These are phyloP conservation scores for Pichia sp. DNA, from an alignment of 1,139 yeast species.

Conservation along the genomic window DNA sequence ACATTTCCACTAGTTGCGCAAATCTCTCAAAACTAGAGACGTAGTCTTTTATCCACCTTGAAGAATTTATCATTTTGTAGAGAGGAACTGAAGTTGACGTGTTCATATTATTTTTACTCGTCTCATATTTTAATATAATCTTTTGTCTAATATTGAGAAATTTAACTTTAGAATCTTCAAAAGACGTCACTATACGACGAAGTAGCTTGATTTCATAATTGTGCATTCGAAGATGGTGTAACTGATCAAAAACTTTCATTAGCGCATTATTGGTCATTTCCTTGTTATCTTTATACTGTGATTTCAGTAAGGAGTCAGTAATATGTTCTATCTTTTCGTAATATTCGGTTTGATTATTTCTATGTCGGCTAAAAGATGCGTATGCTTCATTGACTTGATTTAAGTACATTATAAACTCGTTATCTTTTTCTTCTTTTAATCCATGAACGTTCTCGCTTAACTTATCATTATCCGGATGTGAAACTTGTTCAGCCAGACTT, in stretches of 20 bases:
- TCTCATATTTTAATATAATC: constrained; percentile 6
- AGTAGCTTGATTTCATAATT: constrained; percentile 5
- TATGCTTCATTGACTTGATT: constrained; percentile 6
- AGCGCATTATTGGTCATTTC: constrained; percentile 5
- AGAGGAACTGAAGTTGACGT: constrained; percentile 2
- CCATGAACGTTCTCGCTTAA: too few relatives aligned
- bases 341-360: constrained; percentile 3
- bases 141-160: constrained; percentile 5
- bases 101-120: not conserved
- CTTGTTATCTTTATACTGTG: not conserved
- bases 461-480: not conserved
- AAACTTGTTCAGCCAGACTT: not conserved
- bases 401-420: not conserved
- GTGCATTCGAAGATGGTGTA: constrained; percentile 8
- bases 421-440: not conserved
- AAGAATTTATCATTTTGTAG: constrained; percentile 4
- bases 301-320: not conserved
- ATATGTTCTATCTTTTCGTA: constrained; percentile 3
- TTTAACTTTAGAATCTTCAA: constrained; percentile 2
- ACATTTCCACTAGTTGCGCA: constrained; percentile 14
- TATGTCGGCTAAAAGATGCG: constrained; percentile 1
- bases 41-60: constrained; percentile 12
- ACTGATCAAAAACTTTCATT: constrained; percentile 11
- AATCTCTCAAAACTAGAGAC: constrained; percentile 11
- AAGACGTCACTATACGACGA: constrained; percentile 7